Evolutionary conservation across 2,329 filamentous ascomycete species (phyloP).

Genomic region (Trichoderma polysporum): DNA sequence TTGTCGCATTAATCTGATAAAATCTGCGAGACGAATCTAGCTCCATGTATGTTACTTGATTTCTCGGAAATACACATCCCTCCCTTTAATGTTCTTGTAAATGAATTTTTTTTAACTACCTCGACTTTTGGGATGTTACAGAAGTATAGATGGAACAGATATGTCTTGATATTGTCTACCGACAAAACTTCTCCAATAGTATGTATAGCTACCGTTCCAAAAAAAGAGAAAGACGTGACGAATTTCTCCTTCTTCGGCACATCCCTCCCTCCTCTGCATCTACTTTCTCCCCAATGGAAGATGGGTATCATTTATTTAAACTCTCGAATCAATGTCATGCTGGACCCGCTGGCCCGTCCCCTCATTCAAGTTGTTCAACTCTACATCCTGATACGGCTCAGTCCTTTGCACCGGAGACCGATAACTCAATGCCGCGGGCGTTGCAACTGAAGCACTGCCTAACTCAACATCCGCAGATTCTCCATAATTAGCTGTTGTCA

Average conservation of each 20-base stretch:
- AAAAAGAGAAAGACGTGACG: not conserved
- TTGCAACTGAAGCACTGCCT: not conserved
- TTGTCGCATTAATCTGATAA: not conserved
- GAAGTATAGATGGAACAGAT: too few relatives aligned
- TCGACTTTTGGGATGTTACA: not conserved
- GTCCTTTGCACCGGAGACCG: constrained; percentile 11
- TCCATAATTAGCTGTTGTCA: constrained; percentile 27
- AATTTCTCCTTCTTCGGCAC: not conserved
- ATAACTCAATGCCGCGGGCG: constrained; percentile 21
- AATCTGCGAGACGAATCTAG: not conserved
- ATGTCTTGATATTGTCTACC: not conserved
- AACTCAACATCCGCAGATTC: constrained; percentile 30
- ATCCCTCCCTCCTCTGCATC: not conserved
- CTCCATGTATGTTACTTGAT: not conserved
- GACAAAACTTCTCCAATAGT: not conserved
- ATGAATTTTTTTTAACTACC: not conserved
- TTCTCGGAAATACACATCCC: not conserved
- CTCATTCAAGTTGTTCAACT: constrained; percentile 29
- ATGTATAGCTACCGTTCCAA: not conserved
- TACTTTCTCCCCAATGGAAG: not conserved
- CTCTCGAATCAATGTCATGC: not conserved
- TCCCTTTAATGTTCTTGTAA: too few relatives aligned
- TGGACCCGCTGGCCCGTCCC: not conserved
- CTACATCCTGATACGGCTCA: constrained; percentile 35
- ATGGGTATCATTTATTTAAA: constrained; percentile 14